Conservation (phyloP, 2,329 filamentous ascomycete genomes). For the Bipolaris cookei region DNA sequence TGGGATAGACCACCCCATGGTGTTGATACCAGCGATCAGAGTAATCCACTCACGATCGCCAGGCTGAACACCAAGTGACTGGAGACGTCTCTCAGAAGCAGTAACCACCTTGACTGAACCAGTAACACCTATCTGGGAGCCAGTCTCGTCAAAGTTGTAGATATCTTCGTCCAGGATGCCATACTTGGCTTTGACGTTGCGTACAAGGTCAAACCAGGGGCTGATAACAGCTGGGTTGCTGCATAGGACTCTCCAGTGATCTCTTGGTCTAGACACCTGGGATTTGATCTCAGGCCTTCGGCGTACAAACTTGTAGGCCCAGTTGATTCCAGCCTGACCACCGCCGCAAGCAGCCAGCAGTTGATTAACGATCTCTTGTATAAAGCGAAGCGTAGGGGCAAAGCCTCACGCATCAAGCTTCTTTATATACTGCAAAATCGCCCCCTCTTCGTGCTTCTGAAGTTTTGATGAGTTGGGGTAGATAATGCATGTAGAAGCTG, state of each 20-base stretch:
- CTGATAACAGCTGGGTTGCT: too few species aligned
- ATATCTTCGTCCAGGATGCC: too few species aligned
- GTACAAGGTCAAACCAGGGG: too few species aligned
- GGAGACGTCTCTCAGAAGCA: conserved; percentile 5
- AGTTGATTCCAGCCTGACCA: background rate
- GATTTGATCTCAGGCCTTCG: too few species aligned
- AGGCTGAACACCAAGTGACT: conserved; percentile 11
- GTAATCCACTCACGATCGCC: conserved; percentile 23
- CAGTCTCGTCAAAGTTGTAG: background rate
- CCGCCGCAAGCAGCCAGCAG: background rate
- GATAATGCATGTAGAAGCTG: too few species aligned
- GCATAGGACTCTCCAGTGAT: too few species aligned
- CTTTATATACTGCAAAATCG: background rate
- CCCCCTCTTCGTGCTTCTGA: background rate
- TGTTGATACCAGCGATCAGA: conserved; percentile 16
- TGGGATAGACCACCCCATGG: conserved; percentile 15
- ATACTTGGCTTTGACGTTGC: too few species aligned
- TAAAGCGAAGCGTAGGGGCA: too few species aligned
- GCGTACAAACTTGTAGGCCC: too few species aligned
- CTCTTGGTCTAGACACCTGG: too few species aligned
- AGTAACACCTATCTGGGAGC: too few species aligned
- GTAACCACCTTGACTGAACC: conserved; percentile 16
- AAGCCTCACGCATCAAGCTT: background rate
- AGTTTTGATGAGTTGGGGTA: background rate
- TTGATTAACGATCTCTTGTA: background rate